Conservation (phyloP, 345 rosid genomes). For the Hibiscus trionum region DNA sequence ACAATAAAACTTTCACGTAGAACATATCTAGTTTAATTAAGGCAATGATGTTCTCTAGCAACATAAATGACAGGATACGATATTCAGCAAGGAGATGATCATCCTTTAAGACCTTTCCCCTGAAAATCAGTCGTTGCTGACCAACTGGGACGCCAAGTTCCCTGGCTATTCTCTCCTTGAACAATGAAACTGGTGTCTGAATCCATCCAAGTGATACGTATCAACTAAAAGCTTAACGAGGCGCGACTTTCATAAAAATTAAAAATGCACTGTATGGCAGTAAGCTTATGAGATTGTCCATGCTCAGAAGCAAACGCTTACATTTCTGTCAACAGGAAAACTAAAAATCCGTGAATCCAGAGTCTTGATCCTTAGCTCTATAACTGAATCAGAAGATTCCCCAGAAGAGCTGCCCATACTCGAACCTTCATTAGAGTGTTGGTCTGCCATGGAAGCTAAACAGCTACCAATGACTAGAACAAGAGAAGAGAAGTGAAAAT, state of each 20-base stretch:
- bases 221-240: conserved; percentile 10
- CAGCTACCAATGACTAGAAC: conserved; percentile 13
- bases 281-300: not conserved
- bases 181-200: conserved; percentile 63
- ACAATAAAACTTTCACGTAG: not conserved
- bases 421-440: conserved; percentile 33
- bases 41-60: not conserved
- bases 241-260: not conserved
- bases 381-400: conserved; percentile 41
- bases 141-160: conserved; percentile 69
- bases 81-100: conserved; percentile 82
- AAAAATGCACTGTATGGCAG: not conserved
- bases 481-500: not conserved
- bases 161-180: conserved; percentile 81
- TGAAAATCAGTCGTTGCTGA: conserved; percentile 86
- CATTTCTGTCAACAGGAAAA: conserved; percentile 66
- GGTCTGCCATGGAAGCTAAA: conserved; percentile 54
- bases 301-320: conserved; percentile 25
- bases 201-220: conserved; percentile 10
- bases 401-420: conserved; percentile 38
- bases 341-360: conserved; percentile 63
- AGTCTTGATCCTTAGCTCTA: conserved; percentile 83
- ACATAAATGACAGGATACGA: conserved; percentile 52
- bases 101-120: conserved; percentile 89
- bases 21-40: not conserved